A percentile compares a stretch with the other conserved stretches of the same genome.
phyloP scores from a whole-genome alignment of 495 filamentous ascomycete genomes.

The Zalerion maritima region DNA sequence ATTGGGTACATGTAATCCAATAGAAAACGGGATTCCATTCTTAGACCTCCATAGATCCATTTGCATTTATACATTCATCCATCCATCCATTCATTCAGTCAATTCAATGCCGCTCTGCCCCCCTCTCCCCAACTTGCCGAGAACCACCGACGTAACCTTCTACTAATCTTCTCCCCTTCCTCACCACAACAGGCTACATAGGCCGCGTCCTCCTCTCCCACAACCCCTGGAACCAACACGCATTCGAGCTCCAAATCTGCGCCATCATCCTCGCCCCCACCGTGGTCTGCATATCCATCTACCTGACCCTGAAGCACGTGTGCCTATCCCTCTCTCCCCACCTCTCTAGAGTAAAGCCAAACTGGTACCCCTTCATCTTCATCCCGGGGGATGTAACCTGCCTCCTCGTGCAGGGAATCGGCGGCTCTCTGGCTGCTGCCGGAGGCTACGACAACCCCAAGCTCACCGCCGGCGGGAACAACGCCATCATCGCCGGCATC shows the following conservation, averaged over 20 bases:
- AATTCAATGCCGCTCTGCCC: background rate
- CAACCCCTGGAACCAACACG: conserved; percentile 44
- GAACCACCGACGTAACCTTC: background rate
- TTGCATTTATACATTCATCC: too few relatives aligned
- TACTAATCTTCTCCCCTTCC: conserved; percentile 18
- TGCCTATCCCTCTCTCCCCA: conserved; percentile 38
- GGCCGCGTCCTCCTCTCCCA: conserved; percentile 42
- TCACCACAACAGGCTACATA: conserved; percentile 34
- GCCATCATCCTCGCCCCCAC: conserved; percentile 52
- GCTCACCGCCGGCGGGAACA: conserved; percentile 33
- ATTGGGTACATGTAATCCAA: too few relatives aligned
- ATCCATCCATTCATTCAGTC: too few relatives aligned
- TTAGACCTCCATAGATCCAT: too few relatives aligned
- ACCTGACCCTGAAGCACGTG: conserved; percentile 53
- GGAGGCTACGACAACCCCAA: conserved; percentile 24
- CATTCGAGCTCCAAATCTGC: conserved; percentile 54
- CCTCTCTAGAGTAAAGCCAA: conserved; percentile 40
- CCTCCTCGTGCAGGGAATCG: conserved; percentile 47
- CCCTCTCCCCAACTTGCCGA: background rate
- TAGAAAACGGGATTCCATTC: too few relatives aligned
- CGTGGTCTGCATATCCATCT: conserved; percentile 49
- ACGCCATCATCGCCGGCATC: conserved; percentile 60
- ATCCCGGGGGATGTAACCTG: conserved; percentile 51
- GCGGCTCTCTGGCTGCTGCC: conserved; percentile 44
- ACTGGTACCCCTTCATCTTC: conserved; percentile 48